A percentile compares a stretch with the other conserved stretches of the same genome.
phyloP scores from a whole-genome alignment of 768 basidiomycete species.

The Naganishia randhawae region DNA sequence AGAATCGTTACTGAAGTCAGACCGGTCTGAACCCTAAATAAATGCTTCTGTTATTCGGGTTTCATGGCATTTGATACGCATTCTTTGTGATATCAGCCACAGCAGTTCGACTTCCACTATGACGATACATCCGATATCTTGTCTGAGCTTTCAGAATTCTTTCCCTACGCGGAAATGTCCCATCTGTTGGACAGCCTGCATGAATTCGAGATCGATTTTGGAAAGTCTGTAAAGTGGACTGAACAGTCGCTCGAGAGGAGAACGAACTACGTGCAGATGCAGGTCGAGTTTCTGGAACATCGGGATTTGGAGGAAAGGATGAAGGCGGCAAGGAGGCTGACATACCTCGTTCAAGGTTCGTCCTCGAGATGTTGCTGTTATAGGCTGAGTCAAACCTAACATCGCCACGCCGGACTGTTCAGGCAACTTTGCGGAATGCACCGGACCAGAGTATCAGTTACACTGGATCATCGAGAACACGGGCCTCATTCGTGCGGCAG shows the following conservation, averaged over 20 bases:
- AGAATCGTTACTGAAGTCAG: not conserved
- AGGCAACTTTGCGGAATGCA: conserved; percentile 89
- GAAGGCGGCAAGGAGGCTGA: conserved; percentile 75
- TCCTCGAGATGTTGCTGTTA: conserved; percentile 26
- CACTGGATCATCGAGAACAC: conserved; percentile 95
- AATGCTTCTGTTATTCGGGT: not conserved
- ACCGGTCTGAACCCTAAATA: not conserved
- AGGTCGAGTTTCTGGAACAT: conserved; percentile 84
- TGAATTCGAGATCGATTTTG: conserved; percentile 15
- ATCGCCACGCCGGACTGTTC: not conserved
- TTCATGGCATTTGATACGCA: not conserved
- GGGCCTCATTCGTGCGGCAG: conserved; percentile 73
- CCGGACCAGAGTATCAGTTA: conserved; percentile 87
- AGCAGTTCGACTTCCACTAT: conserved; percentile 78
- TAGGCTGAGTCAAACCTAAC: not conserved
- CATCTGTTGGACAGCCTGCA: conserved; percentile 14
- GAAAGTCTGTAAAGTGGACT: conserved; percentile 66
- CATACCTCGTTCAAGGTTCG: conserved; percentile 88
- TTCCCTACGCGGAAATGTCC: conserved; percentile 91
- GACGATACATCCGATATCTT: conserved; percentile 94
- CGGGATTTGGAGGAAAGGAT: conserved; percentile 78
- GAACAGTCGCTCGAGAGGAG: conserved; percentile 62
- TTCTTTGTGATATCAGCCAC: not conserved
- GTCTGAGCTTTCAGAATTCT: conserved; percentile 96
- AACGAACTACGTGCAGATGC: conserved; percentile 68